These are phyloP conservation scores for Dactylellina drechsleri DNA, from an alignment of 2,329 filamentous ascomycete genomes.

Conservation along the genomic window DNA sequence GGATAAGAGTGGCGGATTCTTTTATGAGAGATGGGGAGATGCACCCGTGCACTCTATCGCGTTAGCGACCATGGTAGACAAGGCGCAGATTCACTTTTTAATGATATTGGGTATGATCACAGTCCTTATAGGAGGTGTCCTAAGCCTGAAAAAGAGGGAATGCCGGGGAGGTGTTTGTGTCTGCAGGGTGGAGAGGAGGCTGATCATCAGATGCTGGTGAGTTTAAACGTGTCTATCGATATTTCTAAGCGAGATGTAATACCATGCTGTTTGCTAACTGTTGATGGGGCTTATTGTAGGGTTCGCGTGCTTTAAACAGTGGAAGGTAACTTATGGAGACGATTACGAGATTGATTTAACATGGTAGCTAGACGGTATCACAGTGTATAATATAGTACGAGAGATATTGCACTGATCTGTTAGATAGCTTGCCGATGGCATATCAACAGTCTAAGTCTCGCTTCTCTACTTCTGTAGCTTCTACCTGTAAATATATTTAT, in stretches of 20 bases:
- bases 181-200: not conserved
- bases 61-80: conserved; percentile 28
- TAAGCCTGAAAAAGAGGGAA: conserved; percentile 4
- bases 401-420: not conserved
- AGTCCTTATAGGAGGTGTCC: conserved; percentile 24
- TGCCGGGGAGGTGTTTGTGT: conserved; percentile 24
- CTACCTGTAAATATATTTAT: no score
- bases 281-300: not conserved
- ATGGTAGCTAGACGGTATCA: conserved; percentile 5
- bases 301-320: conserved; percentile 32
- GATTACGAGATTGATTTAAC: conserved; percentile 30
- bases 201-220: not conserved
- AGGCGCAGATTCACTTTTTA: conserved; percentile 36
- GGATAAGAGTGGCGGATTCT: conserved; percentile 25
- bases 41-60: conserved; percentile 36
- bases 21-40: conserved; percentile 40
- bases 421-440: no score
- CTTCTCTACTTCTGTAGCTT: no score
- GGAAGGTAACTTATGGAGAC: conserved; percentile 21
- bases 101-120: conserved; percentile 39
- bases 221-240: no score
- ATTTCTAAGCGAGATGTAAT: no score
- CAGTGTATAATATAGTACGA: not conserved
- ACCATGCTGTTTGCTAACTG: not conserved
- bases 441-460: no score